phyloP scores from a whole-genome alignment of 345 rosid genomes.

The Populus deltoides region DNA sequence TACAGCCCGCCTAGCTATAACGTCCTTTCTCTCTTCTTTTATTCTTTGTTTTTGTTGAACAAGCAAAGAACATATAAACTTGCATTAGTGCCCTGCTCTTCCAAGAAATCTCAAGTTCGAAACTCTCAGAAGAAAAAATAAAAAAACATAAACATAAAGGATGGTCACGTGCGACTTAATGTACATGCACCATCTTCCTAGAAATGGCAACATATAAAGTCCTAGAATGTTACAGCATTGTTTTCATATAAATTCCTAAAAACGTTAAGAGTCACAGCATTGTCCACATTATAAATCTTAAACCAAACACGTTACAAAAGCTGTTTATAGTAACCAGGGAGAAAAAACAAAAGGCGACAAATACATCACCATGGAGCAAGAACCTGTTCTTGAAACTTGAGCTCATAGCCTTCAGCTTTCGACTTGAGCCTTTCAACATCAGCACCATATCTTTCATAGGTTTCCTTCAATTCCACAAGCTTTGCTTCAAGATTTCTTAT shows the following conservation, averaged over 20 bases:
- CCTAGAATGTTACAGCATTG: constrained; percentile 2
- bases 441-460: constrained; percentile 28
- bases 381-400: constrained; percentile 47
- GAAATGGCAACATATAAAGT: not conserved
- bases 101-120: not conserved
- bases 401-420: constrained; percentile 46
- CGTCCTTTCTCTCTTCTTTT: no score
- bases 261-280: not conserved
- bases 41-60: no score
- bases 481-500: constrained; percentile 46
- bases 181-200: not conserved
- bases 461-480: constrained; percentile 50
- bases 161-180: not conserved
- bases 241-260: not conserved
- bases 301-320: not conserved
- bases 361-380: constrained; percentile 53
- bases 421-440: constrained; percentile 42
- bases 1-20: no score
- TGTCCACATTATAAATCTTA: not conserved
- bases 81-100: no score
- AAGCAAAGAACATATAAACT: no score
- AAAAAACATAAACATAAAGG: not conserved
- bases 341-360: not conserved
- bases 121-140: not conserved
- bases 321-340: not conserved